These are phyloP conservation scores for Colletotrichum eleusines DNA, from an alignment of 2,329 filamentous ascomycete species.

Conservation along the genomic window DNA sequence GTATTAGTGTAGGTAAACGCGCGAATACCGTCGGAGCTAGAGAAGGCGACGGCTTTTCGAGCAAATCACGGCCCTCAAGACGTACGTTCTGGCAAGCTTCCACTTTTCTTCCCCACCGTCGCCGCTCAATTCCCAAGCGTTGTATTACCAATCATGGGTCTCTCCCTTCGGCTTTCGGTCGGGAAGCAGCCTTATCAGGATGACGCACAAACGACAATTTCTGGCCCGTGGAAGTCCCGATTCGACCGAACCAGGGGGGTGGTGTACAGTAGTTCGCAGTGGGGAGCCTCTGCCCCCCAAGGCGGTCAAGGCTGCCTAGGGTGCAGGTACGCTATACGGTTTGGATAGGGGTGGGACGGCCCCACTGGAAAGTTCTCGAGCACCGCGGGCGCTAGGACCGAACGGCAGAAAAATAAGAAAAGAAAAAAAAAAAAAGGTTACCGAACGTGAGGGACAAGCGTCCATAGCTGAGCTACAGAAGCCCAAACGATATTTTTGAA, in stretches of 20 bases:
- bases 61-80: conserved; percentile 9
- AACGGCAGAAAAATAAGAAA: conserved; percentile 1
- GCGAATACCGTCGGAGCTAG: too few species aligned
- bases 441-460: not conserved
- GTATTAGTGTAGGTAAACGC: conserved; percentile 27
- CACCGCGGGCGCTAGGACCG: not conserved
- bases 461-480: not conserved
- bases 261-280: not conserved
- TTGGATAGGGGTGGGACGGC: not conserved
- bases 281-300: not conserved
- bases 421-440: not conserved
- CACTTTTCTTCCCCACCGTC: conserved; percentile 18
- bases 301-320: conserved; percentile 4
- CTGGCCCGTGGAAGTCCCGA: conserved; percentile 25
- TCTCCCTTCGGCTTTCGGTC: not conserved
- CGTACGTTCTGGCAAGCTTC: not conserved
- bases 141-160: conserved; percentile 40
- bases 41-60: conserved; percentile 31
- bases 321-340: too few species aligned
- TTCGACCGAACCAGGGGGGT: not conserved
- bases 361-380: conserved; percentile 31
- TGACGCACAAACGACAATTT: conserved; percentile 24
- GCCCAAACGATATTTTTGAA: not conserved
- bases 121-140: conserved; percentile 35
- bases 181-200: conserved; percentile 7